These are phyloP conservation scores for Brettanomyces custersianus DNA, from an alignment of 805 yeast species.

Conservation along the genomic window DNA sequence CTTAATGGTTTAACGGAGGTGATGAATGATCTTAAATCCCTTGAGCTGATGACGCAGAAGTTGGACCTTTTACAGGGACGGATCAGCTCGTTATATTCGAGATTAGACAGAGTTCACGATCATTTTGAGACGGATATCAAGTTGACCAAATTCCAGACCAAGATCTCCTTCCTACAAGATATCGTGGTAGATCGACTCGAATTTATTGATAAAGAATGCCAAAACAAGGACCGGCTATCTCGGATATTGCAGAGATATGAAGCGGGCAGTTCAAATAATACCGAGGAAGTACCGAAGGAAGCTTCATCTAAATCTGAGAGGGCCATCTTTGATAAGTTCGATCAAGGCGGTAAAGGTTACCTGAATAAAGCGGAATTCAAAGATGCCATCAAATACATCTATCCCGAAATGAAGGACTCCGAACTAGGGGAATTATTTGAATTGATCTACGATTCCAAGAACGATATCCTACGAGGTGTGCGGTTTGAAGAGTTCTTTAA, in stretches of 20 bases:
- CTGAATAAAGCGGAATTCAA: slow-evolving; percentile 34
- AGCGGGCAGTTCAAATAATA: neutral
- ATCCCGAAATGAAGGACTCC: slow-evolving; percentile 26
- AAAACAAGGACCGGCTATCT: slow-evolving; percentile 14
- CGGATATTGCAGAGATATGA: slow-evolving; percentile 4
- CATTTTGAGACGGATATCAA: slow-evolving; percentile 2
- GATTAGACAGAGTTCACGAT: slow-evolving; percentile 6
- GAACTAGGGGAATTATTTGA: slow-evolving; percentile 32
- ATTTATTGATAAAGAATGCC: slow-evolving; percentile 33
- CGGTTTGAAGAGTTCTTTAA: slow-evolving; percentile 18
- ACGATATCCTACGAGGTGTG: slow-evolving; percentile 19
- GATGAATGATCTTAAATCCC: slow-evolving; percentile 26
- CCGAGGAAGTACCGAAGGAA: slow-evolving; percentile 1
- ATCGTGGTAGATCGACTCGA: slow-evolving; percentile 30
- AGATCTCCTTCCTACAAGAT: slow-evolving; percentile 27
- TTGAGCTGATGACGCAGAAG: slow-evolving; percentile 20
- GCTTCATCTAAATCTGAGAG: slow-evolving; percentile 13
- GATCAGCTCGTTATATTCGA: slow-evolving; percentile 6
- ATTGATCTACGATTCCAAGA: slow-evolving; percentile 14
- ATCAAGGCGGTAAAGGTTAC: slow-evolving; percentile 26
- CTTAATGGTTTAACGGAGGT: slow-evolving; percentile 25
- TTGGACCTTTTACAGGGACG: slow-evolving; percentile 13
- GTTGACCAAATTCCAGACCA: slow-evolving; percentile 29
- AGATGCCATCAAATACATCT: slow-evolving; percentile 33
- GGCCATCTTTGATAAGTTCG: slow-evolving; percentile 33